A percentile compares a stretch with the other conserved stretches of the same genome.
Conservation (phyloP, 192 early-diverging fungal species). For the Mortierella claussenii region DNA sequence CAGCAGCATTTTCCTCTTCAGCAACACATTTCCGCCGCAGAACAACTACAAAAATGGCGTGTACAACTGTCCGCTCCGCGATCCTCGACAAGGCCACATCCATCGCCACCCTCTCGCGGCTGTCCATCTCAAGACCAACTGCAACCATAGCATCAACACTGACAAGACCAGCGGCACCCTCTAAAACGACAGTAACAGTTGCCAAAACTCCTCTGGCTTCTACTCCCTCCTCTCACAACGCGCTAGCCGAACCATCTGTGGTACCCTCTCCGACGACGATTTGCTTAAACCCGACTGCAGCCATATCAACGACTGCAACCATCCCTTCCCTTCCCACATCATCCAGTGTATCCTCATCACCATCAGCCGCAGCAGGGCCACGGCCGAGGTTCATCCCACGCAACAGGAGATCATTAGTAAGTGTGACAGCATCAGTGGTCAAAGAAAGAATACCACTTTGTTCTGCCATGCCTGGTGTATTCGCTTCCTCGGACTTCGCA, state of each 20-base stretch:
- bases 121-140: slow-evolving; percentile 16
- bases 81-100: slow-evolving; percentile 26
- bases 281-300: neutral
- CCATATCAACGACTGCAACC: neutral
- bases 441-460: no score
- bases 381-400: slow-evolving; percentile 26
- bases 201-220: neutral
- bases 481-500: no score
- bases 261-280: no score
- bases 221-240: neutral
- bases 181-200: neutral
- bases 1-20: neutral
- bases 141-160: neutral
- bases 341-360: neutral
- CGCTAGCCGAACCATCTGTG: no score
- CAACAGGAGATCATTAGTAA: slow-evolving; percentile 39
- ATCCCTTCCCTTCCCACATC: neutral
- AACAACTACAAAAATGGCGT: slow-evolving; percentile 14
- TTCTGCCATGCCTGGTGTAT: no score
- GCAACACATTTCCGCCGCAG: neutral
- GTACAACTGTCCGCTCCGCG: slow-evolving; percentile 33
- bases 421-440: no score
- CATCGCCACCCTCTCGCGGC: slow-evolving; percentile 22
- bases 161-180: neutral
- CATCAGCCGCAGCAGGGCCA: neutral